These are phyloP conservation scores for Vigna trinervia DNA, from an alignment of 306 rosid genomes.

Conservation along the genomic window DNA sequence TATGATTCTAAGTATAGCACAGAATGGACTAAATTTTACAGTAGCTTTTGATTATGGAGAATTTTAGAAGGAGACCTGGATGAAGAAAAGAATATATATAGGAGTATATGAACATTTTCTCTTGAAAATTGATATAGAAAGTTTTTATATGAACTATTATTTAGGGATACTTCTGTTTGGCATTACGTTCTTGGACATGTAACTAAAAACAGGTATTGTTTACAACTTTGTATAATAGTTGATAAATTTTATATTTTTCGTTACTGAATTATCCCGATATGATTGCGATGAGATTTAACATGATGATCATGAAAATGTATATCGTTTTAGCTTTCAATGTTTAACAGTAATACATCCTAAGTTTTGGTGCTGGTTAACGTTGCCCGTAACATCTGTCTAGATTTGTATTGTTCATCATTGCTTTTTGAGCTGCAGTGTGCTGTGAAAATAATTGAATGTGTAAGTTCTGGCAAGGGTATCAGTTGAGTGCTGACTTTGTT, in stretches of 20 bases:
- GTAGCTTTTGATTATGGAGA: conserved; percentile 35
- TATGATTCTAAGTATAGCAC: conserved; percentile 43
- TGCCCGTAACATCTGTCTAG: background rate
- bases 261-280: conserved; percentile 1
- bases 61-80: conserved; percentile 34
- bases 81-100: conserved; percentile 28
- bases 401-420: background rate
- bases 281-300: background rate
- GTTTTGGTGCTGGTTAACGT: background rate
- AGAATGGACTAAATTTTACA: conserved; percentile 33
- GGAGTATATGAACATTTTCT: conserved; percentile 40
- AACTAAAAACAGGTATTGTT: conserved; percentile 28
- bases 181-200: conserved; percentile 23
- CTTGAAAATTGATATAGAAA: conserved; percentile 36
- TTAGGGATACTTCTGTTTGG: conserved; percentile 30
- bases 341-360: background rate
- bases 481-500: background rate
- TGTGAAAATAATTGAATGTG: background rate
- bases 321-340: background rate
- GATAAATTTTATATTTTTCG: background rate
- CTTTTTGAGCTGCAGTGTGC: background rate
- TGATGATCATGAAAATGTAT: background rate
- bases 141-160: conserved; percentile 16
- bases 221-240: conserved; percentile 15
- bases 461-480: background rate